These are phyloP conservation scores for Thalassia testudinum DNA, from an alignment of 116 monocot genomes.

Conservation along the genomic window DNA sequence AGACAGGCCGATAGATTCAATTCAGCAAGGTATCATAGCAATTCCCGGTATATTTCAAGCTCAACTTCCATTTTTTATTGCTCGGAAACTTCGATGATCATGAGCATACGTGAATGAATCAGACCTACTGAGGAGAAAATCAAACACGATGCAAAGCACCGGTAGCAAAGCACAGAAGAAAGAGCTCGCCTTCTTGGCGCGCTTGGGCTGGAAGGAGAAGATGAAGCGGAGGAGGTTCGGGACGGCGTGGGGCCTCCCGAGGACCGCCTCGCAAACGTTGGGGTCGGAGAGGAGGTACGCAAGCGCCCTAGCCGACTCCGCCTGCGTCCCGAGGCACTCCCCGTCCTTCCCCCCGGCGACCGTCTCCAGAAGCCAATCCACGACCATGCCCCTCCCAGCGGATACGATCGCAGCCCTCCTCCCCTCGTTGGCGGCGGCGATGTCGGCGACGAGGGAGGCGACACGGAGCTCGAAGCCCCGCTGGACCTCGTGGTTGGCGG, in stretches of 20 bases:
- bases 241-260: slow-evolving; percentile 64
- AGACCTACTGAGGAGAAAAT: too few species aligned
- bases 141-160: too few species aligned
- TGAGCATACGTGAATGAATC: too few species aligned
- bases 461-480: slow-evolving; percentile 88
- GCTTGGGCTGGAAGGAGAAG: slow-evolving; percentile 79
- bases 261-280: slow-evolving; percentile 34
- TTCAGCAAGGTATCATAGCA: too few species aligned
- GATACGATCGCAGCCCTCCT: slow-evolving; percentile 59
- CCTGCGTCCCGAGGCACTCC: slow-evolving; percentile 41
- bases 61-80: too few species aligned
- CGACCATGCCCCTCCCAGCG: slow-evolving; percentile 76
- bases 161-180: too few species aligned
- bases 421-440: slow-evolving; percentile 51
- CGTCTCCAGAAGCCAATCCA: slow-evolving; percentile 89
- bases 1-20: too few species aligned
- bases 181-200: slow-evolving; percentile 34
- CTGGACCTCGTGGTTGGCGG: slow-evolving; percentile 83
- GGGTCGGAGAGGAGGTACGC: slow-evolving; percentile 65
- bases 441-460: slow-evolving; percentile 74
- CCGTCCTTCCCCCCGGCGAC: slow-evolving; percentile 20
- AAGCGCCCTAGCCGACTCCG: slow-evolving; percentile 88
- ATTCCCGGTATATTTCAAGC: too few species aligned
- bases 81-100: too few species aligned
- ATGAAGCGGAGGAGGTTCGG: slow-evolving; percentile 72